Evolutionary conservation across 2,329 filamentous ascomycete genomes (phyloP), one percentile per base, ranked within the genome.

Genomic region (Bipolaris victoriae): DNA sequence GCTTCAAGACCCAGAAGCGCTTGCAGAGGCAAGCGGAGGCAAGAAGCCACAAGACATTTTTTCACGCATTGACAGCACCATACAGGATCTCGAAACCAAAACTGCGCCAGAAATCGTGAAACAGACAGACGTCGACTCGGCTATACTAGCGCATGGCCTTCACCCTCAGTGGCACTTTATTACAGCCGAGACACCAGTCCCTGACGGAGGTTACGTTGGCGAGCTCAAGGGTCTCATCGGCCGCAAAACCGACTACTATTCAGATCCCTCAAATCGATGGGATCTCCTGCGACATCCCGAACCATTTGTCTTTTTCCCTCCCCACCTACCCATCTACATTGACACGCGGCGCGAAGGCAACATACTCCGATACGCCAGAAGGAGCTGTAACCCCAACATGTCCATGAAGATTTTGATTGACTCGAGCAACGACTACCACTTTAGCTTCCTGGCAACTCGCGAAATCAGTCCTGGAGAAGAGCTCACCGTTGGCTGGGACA

Each of bases 361-460:
- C 4, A 81, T 87, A 35, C 88, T 95, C 55, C 90, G 95, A 43
- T 97, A 95, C 72, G 88, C 96, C n/a, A 87, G 95, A 55, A 87
- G 94, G 64, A 98, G 95, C 69, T 99, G 95, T 79, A 87, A 86
- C 60, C 91, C 95, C 1, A 99, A 98, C 70, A 87, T 95, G n/a
- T 84, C 86, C 31, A 82, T 98, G 67, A 93, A 95, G 72, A 96
- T 93, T 0, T 90, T 92, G 64, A 85, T 97, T 46, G 91, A 91
- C 1, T 88, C 87, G 45, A 88, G 73, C 55, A 70, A 68, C 51
- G 70, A 87, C 1, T 96, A 94, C 71, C 91, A 95, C 72, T 97
- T 98, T 75, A 97, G 94, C 85, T 88, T 97, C 62, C 87, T 97
- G 57, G 92, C 92, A 67, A 91, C 91, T 66, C 85, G 90, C 51